Base-by-base conservation (phyloP, 108 stramenopile genomes). In the Cyclotella baltica region DNA sequence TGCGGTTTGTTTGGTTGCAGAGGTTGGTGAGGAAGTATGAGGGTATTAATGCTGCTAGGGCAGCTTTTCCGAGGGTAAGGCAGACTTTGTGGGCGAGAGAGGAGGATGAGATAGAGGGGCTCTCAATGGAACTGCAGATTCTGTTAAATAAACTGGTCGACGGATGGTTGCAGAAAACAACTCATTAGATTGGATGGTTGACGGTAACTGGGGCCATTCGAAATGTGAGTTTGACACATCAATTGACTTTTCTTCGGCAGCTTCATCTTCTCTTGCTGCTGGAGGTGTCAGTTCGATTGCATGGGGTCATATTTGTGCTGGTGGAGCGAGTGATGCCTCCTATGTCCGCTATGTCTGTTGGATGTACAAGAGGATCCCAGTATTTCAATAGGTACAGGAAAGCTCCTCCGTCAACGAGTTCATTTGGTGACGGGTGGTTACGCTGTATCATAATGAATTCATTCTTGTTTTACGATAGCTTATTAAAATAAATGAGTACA, bases 121-220 rank as follows among this genome's bases (percentile, higher is more conserved):
- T 13, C 62, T 55, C 4, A 72, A 79, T 48, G 70, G 61, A 33
- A 67, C 62, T 30, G 71, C 59, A 11, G 69, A 70, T 48, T 65
- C 53, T 43, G 79, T 67, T 0, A 75, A 78, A 50, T 69, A 63
- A 48, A 63, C 33, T 5, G 20, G 20, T 27, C 73, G 83, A 25
- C 80, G 84, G 70, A 88, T 92, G 88, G 90, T 94, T 2, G 92
- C 90, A 80, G 87, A 18, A 92, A 95, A 50, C 90, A 90, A 51
- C 72, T 95, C 23, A 85, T 93, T 65, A 87, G 94, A 51, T 95
- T 0, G 88, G 92, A 83, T 80, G 87, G 8, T 53, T 95, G 63
- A 88, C 90, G 30, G 81, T 95, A 15, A 88, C 88, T 70, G 94
- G 94, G 46, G 77, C 90, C 3, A 91, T 89, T 79, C 92, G 94